Evolutionary conservation across 2,329 filamentous ascomycete genomes (phyloP), one percentile per base, ranked within the genome.

Genomic region (Claviceps sp.): DNA sequence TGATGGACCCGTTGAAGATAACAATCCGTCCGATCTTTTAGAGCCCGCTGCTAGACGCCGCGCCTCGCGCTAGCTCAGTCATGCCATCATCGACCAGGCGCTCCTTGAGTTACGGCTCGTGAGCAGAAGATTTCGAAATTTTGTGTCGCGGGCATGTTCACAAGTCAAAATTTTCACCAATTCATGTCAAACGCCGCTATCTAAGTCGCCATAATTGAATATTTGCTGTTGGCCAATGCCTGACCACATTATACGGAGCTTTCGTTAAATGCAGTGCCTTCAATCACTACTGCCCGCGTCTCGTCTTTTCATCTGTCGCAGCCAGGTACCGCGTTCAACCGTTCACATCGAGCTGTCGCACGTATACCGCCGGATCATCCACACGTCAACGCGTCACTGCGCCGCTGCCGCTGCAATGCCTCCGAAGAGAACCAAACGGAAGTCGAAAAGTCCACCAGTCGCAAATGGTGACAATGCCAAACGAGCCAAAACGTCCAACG

Each of bases 401-500:
- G n/a, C 16, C 24, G 14, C 17, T 10, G 58, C 59, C 34, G 34
- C 53, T 47, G 63, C 61, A 34, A 68, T 68, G 65, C 54, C 63
- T 38, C 41, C 58, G 3, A 60, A 55, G 19, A 52, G 54, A 37
- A 40, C 58, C 38, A 68, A 66, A 54, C 65, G 64, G 48, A 65
- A 64, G 52, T 53, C 60, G 4, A 34, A 58, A 4, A 48, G 56
- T 7, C 52, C 57, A 8, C 50, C 57, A 6, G 59, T 58, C 3
- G 39, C 56, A 17, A 62, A 60, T 45, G 62, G 60, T 14, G 56
- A 51, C 11, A 56, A 58, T 30, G 60, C 51, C 41, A 65, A 70
- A 56, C 72, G 64, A 58, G 56, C 59, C 51, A 71, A 47, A 52
- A 58, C 51, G 45, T 56, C 56, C 37, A 65, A 69, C 50, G 66